phyloP scores from a whole-genome alignment of 805 yeast genomes.

The Cyberlindnera nakhonratchasimensis region DNA sequence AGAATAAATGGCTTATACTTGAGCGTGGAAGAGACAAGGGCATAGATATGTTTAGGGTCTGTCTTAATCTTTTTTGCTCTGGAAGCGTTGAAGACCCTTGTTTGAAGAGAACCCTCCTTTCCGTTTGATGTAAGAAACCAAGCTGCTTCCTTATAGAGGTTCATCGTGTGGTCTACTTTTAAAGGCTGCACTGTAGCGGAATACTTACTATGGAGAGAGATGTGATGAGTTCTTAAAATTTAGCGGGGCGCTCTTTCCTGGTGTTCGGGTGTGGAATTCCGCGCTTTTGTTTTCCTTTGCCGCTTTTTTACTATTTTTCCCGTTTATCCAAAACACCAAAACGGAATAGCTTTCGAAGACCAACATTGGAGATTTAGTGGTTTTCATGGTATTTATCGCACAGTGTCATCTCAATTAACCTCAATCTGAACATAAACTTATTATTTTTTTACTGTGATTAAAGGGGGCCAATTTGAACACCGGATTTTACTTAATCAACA shows the following conservation, averaged over 20 bases:
- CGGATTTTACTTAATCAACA: too few species aligned
- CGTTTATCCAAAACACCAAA: not conserved
- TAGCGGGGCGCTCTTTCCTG: not conserved
- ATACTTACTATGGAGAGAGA: too few species aligned
- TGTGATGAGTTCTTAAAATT: conserved; percentile 1
- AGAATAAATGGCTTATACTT: conserved; percentile 63
- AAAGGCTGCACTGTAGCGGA: too few species aligned
- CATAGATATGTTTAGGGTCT: conserved; percentile 83
- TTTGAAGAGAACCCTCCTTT: conserved; percentile 52
- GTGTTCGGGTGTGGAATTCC: conserved; percentile 10
- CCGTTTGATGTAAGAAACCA: conserved; percentile 30
- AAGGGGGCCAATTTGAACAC: too few species aligned
- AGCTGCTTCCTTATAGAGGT: conserved; percentile 37
- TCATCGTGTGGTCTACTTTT: not conserved
- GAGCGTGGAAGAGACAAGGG: conserved; percentile 75
- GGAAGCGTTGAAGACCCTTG: conserved; percentile 48
- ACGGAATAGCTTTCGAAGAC: not conserved
- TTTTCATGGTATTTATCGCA: too few species aligned
- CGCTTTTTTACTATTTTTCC: not conserved
- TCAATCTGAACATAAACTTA: too few species aligned
- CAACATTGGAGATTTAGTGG: too few species aligned
- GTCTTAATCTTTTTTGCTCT: conserved; percentile 46
- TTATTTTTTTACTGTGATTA: too few species aligned
- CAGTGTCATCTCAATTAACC: too few species aligned
- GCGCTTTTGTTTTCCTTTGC: conserved; percentile 9